These are phyloP conservation scores for Fonsecaea nubica DNA, from an alignment of 2,329 filamentous ascomycete species.

Conservation along the genomic window DNA sequence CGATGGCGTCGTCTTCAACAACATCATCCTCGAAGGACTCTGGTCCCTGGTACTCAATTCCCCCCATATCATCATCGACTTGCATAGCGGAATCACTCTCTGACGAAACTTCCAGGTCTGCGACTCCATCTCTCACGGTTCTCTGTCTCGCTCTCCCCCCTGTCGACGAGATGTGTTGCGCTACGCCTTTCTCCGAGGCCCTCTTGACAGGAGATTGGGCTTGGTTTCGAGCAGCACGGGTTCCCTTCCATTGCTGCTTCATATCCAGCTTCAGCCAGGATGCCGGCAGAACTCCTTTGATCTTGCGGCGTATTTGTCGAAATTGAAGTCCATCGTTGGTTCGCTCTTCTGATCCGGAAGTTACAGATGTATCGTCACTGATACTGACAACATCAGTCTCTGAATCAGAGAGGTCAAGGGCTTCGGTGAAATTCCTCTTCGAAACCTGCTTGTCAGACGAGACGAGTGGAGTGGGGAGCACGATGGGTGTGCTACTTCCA, in stretches of 20 bases:
- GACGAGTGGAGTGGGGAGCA: constrained; percentile 35
- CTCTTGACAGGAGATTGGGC: constrained; percentile 27
- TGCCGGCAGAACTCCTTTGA: constrained; percentile 57
- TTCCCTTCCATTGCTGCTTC: constrained; percentile 25
- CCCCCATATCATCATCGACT: neutral
- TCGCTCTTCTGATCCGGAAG: constrained; percentile 25
- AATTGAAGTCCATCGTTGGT: constrained; percentile 39
- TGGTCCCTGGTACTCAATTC: constrained; percentile 4
- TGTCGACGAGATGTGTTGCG: constrained; percentile 26
- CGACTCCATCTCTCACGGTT: constrained; percentile 6
- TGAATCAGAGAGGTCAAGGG: constrained; percentile 35
- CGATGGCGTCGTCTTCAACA: constrained; percentile 42
- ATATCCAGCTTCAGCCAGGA: constrained; percentile 47
- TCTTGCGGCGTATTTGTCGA: constrained; percentile 48
- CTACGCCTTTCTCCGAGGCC: constrained; percentile 33
- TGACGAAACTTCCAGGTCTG: constrained; percentile 11
- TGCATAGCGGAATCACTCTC: constrained; percentile 24
- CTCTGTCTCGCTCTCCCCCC: neutral
- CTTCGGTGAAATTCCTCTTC: constrained; percentile 37
- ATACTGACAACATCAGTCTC: constrained; percentile 31
- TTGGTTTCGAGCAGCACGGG: constrained; percentile 14
- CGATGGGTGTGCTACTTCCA: constrained; percentile 20
- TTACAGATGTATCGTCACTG: constrained; percentile 16
- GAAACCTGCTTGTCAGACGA: constrained; percentile 31
- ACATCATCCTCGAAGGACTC: constrained; percentile 37